Conservation (phyloP, 495 filamentous ascomycete genomes). For the Talaromyces trachyspermus region DNA sequence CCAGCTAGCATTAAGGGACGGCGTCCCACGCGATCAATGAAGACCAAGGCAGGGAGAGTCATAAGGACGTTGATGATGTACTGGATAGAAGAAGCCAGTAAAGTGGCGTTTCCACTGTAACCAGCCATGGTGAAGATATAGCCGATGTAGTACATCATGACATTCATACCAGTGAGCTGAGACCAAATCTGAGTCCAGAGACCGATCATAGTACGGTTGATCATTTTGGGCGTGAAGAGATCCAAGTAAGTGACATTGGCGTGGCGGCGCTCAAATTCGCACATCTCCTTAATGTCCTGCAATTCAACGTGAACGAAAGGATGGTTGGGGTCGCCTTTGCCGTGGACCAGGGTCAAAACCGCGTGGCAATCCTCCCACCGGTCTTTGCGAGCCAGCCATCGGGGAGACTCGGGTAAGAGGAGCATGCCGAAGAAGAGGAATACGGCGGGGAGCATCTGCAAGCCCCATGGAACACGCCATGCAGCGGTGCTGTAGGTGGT, state of each 20-base stretch:
- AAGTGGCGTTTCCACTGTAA: conserved; percentile 47
- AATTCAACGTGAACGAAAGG: conserved; percentile 59
- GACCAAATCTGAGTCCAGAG: conserved; percentile 80
- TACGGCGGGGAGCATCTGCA: conserved; percentile 66
- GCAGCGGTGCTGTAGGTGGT: conserved; percentile 38
- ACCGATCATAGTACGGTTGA: conserved; percentile 68
- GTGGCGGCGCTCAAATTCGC: conserved; percentile 60
- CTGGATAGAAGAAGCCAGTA: conserved; percentile 64
- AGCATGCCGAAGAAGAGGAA: conserved; percentile 55
- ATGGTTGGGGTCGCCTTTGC: conserved; percentile 52
- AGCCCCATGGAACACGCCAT: conserved; percentile 69
- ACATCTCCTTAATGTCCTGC: conserved; percentile 60
- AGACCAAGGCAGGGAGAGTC: conserved; percentile 48
- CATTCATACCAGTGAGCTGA: conserved; percentile 79
- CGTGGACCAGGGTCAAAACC: conserved; percentile 61
- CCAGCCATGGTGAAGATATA: conserved; percentile 72
- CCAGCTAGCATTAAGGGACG: conserved; percentile 59
- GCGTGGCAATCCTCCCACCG: conserved; percentile 62
- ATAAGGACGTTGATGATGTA: conserved; percentile 56
- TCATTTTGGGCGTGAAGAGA: conserved; percentile 61
- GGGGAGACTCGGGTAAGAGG: conserved; percentile 66
- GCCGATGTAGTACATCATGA: conserved; percentile 65
- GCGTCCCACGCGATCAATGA: conserved; percentile 57
- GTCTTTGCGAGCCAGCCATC: conserved; percentile 69
- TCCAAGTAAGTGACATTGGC: conserved; percentile 60